phyloP scores from a whole-genome alignment of 768 basidiomycete genomes.

The Sporobolomyces phaffii region DNA sequence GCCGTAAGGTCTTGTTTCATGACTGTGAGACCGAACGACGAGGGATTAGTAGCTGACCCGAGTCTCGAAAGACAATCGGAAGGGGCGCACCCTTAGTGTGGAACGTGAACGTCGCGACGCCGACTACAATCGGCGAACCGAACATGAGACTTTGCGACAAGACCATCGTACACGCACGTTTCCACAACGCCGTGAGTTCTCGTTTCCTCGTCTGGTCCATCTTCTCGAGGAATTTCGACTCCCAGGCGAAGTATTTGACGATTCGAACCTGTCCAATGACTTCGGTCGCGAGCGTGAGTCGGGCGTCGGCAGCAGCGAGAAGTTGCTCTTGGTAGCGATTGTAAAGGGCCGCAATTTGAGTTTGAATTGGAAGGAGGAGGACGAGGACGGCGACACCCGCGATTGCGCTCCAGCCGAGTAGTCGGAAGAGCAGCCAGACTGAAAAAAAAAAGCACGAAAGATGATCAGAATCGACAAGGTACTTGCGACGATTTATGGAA shows the following conservation, averaged over 20 bases:
- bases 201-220: slow-evolving; percentile 45
- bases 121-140: slow-evolving; percentile 47
- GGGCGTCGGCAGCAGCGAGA: slow-evolving; percentile 48
- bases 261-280: slow-evolving; percentile 48
- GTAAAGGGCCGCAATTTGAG: slow-evolving; percentile 34
- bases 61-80: too few species aligned
- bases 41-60: too few species aligned
- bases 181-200: slow-evolving; percentile 45
- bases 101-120: slow-evolving; percentile 45
- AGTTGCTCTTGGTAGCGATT: slow-evolving; percentile 42
- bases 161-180: slow-evolving; percentile 26
- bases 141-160: slow-evolving; percentile 43
- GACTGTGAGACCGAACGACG: slow-evolving; percentile 16
- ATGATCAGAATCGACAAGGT: not conserved
- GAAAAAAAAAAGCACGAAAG: not conserved
- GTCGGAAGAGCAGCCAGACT: slow-evolving; percentile 17
- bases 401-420: slow-evolving; percentile 40
- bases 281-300: slow-evolving; percentile 49
- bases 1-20: slow-evolving; percentile 46
- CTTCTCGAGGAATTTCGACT: slow-evolving; percentile 46
- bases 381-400: slow-evolving; percentile 40
- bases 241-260: slow-evolving; percentile 46
- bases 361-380: slow-evolving; percentile 37
- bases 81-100: slow-evolving; percentile 37
- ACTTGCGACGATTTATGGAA: not conserved